Percentiles rank a stretch among this genome's conserved stretches.
phyloP scores from a whole-genome alignment of 345 rosid species.

The Citrus unshiu region DNA sequence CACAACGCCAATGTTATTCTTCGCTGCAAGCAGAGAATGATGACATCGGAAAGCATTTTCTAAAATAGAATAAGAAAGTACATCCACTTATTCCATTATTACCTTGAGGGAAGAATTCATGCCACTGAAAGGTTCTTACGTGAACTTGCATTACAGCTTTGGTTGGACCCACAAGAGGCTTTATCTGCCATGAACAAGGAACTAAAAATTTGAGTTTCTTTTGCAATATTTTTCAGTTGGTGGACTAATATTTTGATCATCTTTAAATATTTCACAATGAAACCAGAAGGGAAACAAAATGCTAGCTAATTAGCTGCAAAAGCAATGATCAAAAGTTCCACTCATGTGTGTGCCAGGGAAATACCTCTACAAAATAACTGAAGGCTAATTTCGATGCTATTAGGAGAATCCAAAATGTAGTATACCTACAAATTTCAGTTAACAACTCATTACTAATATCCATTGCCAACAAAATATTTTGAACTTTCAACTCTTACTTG shows the following conservation, averaged over 20 bases:
- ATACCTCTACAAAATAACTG: conserved; percentile 61
- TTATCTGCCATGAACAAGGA: conserved; percentile 37
- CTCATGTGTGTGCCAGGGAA: background rate
- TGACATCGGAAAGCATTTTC: background rate
- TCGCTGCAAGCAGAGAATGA: conserved; percentile 36
- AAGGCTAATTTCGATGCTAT: conserved; percentile 48
- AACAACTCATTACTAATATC: background rate
- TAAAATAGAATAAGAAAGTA: background rate
- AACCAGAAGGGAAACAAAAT: conserved; percentile 1
- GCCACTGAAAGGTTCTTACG: conserved; percentile 45
- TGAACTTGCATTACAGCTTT: conserved; percentile 44
- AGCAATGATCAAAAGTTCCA: background rate
- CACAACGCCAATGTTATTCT: conserved; percentile 47
- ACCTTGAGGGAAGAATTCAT: conserved; percentile 66
- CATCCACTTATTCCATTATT: conserved; percentile 26
- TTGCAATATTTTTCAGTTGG: background rate
- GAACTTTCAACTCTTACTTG: conserved; percentile 32
- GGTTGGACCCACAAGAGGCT: conserved; percentile 61
- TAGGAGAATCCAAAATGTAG: conserved; percentile 57
- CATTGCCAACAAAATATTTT: background rate
- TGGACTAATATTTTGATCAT: background rate
- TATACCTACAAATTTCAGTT: conserved; percentile 38
- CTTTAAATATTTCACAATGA: too few species aligned
- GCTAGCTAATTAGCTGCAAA: background rate
- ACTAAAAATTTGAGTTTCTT: background rate